Percentiles rank a stretch among this genome's conserved stretches.
These are phyloP conservation scores for Licmophora abbreviata DNA, from an alignment of 108 stramenopile species.

Conservation along the genomic window DNA sequence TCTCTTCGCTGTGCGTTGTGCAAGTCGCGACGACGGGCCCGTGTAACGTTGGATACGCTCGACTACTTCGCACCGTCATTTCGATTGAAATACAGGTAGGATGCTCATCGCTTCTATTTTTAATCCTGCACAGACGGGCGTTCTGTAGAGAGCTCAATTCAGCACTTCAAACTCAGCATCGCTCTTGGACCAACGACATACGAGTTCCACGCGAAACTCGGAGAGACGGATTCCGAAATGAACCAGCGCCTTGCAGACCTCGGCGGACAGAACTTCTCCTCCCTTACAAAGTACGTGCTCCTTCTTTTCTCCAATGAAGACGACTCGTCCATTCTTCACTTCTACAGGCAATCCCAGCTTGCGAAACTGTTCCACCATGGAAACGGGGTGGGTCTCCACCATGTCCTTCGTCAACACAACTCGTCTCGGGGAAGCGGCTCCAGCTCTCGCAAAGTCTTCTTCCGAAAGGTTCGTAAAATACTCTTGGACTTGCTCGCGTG, in stretches of 20 bases:
- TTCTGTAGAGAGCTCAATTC: not conserved
- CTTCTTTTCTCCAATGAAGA: constrained; percentile 61
- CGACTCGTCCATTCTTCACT: constrained; percentile 82
- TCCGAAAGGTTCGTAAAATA: constrained; percentile 77
- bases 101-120: not conserved
- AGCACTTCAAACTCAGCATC: constrained; percentile 41
- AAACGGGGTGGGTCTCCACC: constrained; percentile 77
- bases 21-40: too few species aligned
- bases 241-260: constrained; percentile 85
- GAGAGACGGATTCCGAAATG: constrained; percentile 82
- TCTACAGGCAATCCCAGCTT: constrained; percentile 91
- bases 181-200: constrained; percentile 64
- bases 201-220: constrained; percentile 67
- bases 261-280: constrained; percentile 79
- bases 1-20: too few species aligned
- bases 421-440: constrained; percentile 54
- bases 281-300: constrained; percentile 79
- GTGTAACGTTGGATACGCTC: too few species aligned
- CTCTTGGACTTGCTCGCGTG: constrained; percentile 60
- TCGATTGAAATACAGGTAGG: too few species aligned
- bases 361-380: constrained; percentile 92
- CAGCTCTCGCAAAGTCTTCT: constrained; percentile 89
- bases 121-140: not conserved
- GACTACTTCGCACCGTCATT: too few species aligned
- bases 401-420: constrained; percentile 67